Base-by-base conservation (phyloP, 371 early-diverging fungal genomes). In the Syncephalastrum sp. region DNA sequence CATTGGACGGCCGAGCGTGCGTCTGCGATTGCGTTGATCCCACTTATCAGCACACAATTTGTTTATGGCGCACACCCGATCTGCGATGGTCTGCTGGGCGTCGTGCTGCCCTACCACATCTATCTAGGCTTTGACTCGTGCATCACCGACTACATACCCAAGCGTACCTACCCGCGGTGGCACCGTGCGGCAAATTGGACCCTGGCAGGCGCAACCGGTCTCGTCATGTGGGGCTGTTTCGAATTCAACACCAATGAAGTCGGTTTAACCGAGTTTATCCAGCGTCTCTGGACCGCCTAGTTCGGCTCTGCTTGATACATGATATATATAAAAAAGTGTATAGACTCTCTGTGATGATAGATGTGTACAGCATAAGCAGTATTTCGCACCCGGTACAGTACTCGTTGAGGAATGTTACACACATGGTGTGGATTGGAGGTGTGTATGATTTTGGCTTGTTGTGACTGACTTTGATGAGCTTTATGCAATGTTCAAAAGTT, bases 171-270 rank as follows among this genome's bases (percentile, higher is more conserved):
- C 71, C 86, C 88, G 27, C 70, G 80, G 25, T 59, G 88, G 44
- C 73, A 91, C 81, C 72, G 78, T 44, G 68, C 83, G 42, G 56
- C 78, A n/a, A 79, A 63, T 59, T 87, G 86, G 82, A 60, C 82
- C 25, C 74, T 93, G 42, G 74, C 75, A n/a, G 75, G 71, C 10
- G 65, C 83, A 24, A 93, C 95, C 4, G 87, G 81, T 14, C 62
- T 88, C 47, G 73, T 83, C 5, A 74, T 95, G 70, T 92, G 92
- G 77, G 97, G 96, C n/a, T 89, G 87, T 68, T 97, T 89, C 77
- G 75, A 88, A 64, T 91, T 96, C 81, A 97, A 97, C 81, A 96
- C 97, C 19, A 88, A 91, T 48, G 97, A 97, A 57, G 81, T 96
- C 53, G 97, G 98, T n/a, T 72, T 97, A 57, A 94, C 95, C 29